These are phyloP conservation scores for Mallotus japonicus DNA, from an alignment of 441 rosid genomes.

Conservation along the genomic window DNA sequence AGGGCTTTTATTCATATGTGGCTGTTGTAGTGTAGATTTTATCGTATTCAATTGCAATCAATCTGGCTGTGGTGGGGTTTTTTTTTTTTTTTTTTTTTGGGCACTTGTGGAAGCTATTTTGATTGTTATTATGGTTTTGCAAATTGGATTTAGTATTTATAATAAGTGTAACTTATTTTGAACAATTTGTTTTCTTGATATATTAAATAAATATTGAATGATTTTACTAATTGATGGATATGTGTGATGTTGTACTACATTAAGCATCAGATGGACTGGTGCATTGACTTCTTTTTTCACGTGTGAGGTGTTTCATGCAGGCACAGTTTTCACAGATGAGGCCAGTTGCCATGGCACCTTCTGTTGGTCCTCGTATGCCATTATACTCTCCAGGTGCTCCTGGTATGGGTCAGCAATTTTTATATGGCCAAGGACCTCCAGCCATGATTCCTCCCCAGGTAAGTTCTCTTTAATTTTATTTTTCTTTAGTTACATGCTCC, in stretches of 20 bases:
- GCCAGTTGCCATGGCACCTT: slow-evolving; percentile 57
- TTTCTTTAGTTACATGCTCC: neutral
- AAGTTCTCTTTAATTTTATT: neutral
- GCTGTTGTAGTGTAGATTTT: neutral
- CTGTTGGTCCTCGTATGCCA: slow-evolving; percentile 71
- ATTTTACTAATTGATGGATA: neutral
- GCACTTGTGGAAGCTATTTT: neutral
- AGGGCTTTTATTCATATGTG: neutral
- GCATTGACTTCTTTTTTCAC: neutral
- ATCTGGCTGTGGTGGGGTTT: neutral
- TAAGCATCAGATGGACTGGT: neutral
- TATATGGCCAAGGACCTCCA: slow-evolving; percentile 81
- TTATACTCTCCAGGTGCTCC: slow-evolving; percentile 72
- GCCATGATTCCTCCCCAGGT: slow-evolving; percentile 67
- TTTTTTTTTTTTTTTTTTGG: neutral
- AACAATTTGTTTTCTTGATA: neutral
- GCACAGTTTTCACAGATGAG: slow-evolving; percentile 84
- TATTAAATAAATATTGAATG: neutral
- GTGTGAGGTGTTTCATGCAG: slow-evolving; percentile 27
- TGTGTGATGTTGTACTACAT: neutral
- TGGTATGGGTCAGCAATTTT: slow-evolving; percentile 67
- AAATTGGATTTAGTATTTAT: too few relatives aligned
- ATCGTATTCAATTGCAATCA: neutral
- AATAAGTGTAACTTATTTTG: too few relatives aligned
- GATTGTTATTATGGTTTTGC: neutral